A percentile compares a stretch with the other conserved stretches of the same genome.
These are phyloP conservation scores for Daldinia sp. DNA, from an alignment of 2,329 filamentous ascomycete genomes.

Conservation along the genomic window DNA sequence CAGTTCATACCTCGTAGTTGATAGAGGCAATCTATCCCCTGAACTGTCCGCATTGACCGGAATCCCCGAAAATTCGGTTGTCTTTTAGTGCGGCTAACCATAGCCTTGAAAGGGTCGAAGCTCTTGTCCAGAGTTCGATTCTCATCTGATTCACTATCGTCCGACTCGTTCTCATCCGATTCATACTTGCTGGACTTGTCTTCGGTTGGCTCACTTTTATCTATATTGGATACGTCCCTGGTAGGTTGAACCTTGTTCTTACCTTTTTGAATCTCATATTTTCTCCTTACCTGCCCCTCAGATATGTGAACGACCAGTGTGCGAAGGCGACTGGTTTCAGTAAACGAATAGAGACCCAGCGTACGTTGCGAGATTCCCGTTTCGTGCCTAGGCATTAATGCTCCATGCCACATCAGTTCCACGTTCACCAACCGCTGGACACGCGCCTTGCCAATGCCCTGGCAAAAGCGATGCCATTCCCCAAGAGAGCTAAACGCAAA, in stretches of 20 bases:
- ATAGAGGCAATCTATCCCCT: constrained; percentile 60
- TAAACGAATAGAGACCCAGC: constrained; percentile 53
- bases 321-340: constrained; percentile 55
- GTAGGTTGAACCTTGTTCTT: neutral
- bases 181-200: constrained; percentile 39
- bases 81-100: constrained; percentile 45
- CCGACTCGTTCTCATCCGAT: neutral
- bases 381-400: constrained; percentile 40
- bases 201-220: constrained; percentile 15
- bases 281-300: constrained; percentile 55
- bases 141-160: constrained; percentile 44
- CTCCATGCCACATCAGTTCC: constrained; percentile 56
- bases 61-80: constrained; percentile 58
- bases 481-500: constrained; percentile 67
- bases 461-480: constrained; percentile 62
- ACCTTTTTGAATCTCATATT: constrained; percentile 51
- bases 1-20: constrained; percentile 58
- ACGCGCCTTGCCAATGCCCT: constrained; percentile 55
- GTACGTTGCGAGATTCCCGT: constrained; percentile 55
- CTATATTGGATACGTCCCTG: neutral
- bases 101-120: constrained; percentile 30
- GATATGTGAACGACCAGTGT: constrained; percentile 57
- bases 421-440: constrained; percentile 59
- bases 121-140: neutral
- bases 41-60: constrained; percentile 56